phyloP scores from a whole-genome alignment of 1,284 basidiomycete genomes.

The Amylostereum areolatum region DNA sequence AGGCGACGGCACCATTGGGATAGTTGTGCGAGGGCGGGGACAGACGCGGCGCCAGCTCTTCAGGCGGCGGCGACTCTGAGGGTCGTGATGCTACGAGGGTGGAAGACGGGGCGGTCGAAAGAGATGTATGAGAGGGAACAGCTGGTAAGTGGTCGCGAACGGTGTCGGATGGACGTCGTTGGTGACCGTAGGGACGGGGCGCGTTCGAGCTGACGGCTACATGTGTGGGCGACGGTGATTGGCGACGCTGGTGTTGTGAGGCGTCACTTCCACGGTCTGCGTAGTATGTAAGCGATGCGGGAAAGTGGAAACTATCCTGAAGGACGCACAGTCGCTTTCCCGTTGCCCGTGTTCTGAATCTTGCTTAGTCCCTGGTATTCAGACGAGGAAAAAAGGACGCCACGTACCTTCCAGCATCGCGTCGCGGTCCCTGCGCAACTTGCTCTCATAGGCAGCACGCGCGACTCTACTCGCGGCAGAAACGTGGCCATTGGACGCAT shows the following conservation, averaged over 20 bases:
- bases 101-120: conserved; percentile 9
- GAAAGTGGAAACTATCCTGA: background rate
- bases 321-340: too few species aligned
- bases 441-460: too few species aligned
- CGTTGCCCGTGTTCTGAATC: too few species aligned
- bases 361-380: too few species aligned
- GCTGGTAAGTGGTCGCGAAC: conserved; percentile 37
- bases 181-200: conserved; percentile 35
- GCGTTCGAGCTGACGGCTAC: conserved; percentile 19
- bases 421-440: too few species aligned
- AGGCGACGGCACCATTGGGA: conserved; percentile 11
- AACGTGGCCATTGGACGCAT: too few species aligned
- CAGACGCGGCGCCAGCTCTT: conserved; percentile 23
- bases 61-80: conserved; percentile 32
- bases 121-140: conserved; percentile 1
- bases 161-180: conserved; percentile 69
- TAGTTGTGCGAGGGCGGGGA: conserved; percentile 21
- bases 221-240: conserved; percentile 52
- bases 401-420: too few species aligned
- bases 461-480: too few species aligned
- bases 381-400: too few species aligned
- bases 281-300: background rate
- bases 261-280: conserved; percentile 20
- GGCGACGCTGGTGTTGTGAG: conserved; percentile 27
- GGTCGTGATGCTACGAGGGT: conserved; percentile 9